Evolutionary conservation across 169 alveolate genomes (phyloP), one percentile per base, ranked within the genome.

Genomic region (Eimeria sp.): DNA sequence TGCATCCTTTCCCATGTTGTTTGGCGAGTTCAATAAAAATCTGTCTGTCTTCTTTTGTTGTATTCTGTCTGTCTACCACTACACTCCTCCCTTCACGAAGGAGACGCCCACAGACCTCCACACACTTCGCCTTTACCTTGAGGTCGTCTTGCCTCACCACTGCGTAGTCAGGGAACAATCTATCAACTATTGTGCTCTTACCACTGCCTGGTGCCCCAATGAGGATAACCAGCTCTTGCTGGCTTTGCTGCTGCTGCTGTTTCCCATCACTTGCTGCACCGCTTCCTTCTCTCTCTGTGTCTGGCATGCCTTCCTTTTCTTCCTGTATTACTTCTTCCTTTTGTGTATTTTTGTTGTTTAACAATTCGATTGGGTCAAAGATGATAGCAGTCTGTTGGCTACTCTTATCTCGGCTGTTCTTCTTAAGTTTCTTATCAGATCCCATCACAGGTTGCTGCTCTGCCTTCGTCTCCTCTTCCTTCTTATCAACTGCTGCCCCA

Each of bases 161-260:
- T 2, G 60, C 77, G 80, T 68, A 72, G 37, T 71, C 54, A 13
- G 77, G 62, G 66, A 95, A 95, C 71, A 78, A 66, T 20, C 74
- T 58, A 20, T 54, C 78, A 6, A 87, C 64, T 43, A 95, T 54
- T 2, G 97, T 95, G 93, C 97, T 95, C 68, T 95, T 95, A 3
- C 97, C 97, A 40, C 97, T 95, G 2, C 95, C 97, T 4, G 97
- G 97, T 4, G 97, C 97, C 49, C 97, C 97, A 2, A 95, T 74
- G 13, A 95, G 95, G 9, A 95, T 52, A 56, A 95, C 95, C 56
- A 94, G 66, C 52, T 94, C 94, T 33, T 82, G 96, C 13, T 37
- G 74, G 94, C 43, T 30, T 14, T 27, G 66, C 13, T 30, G 23
- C 52, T 9, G 66, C 14, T 16, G 33, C 68, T 16, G 89, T 49